Evolutionary conservation across 352 stramenopile species (phyloP).

Genomic region (Pythium periplocum): DNA sequence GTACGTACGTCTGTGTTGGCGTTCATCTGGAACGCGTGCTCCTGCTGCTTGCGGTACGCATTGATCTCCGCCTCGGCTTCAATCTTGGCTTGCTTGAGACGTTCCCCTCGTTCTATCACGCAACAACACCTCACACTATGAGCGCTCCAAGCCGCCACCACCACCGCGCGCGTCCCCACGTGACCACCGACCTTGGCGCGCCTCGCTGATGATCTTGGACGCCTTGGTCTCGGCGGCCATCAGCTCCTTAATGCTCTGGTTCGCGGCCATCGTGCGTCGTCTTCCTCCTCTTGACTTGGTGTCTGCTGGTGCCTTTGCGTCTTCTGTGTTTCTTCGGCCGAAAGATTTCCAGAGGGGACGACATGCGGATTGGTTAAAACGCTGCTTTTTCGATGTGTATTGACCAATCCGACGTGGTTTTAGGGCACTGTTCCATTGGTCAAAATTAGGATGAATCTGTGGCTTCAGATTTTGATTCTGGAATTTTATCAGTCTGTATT

Average conservation of each 20-base stretch:
- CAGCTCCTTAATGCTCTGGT: conserved; percentile 88
- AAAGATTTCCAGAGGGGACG: conserved; percentile 1
- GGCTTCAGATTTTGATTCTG: too few species aligned
- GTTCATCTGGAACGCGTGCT: conserved; percentile 85
- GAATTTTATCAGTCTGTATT: too few species aligned
- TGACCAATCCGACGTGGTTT: too few species aligned
- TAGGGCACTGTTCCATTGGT: too few species aligned
- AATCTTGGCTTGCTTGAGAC: conserved; percentile 85
- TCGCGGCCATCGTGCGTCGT: conserved; percentile 54
- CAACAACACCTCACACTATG: too few species aligned
- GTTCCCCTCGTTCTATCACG: conserved; percentile 67
- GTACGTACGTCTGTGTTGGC: conserved; percentile 64
- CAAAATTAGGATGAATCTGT: too few species aligned
- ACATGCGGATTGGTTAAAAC: too few species aligned
- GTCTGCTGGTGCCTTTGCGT: too few species aligned
- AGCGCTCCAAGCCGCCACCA: too few species aligned
- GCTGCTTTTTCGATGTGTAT: too few species aligned
- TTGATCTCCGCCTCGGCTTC: conserved; percentile 83
- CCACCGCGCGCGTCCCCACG: background rate
- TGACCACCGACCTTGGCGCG: conserved; percentile 51
- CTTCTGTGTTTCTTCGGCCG: background rate
- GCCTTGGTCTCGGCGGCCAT: conserved; percentile 87
- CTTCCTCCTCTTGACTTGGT: background rate
- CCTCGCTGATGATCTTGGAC: conserved; percentile 88
- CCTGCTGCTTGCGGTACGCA: conserved; percentile 80